phyloP scores from a whole-genome alignment of 108 stramenopile species.

The Cylindrotheca fusiformis region DNA sequence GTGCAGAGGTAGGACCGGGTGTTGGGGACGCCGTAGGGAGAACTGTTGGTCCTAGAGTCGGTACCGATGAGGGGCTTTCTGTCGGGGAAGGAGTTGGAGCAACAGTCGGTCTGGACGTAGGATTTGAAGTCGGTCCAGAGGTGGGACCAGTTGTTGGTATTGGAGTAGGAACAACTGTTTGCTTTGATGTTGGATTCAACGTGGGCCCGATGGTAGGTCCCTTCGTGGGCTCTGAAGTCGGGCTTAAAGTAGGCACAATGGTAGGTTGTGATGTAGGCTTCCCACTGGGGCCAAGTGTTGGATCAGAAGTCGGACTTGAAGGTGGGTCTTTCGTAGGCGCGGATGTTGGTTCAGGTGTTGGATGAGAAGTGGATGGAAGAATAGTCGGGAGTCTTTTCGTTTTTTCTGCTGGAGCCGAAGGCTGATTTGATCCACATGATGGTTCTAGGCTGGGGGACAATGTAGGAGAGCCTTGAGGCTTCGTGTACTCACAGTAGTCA shows the following conservation, averaged over 20 bases:
- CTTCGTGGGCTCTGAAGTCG: neutral
- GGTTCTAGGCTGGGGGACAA: no score
- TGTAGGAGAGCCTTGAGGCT: no score
- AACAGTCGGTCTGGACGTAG: no score
- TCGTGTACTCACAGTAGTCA: neutral
- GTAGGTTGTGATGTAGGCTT: neutral
- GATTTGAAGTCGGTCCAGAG: slow-evolving; percentile 1
- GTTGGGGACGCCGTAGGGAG: no score
- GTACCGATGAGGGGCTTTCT: neutral
- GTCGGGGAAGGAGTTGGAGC: no score
- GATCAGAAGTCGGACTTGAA: neutral
- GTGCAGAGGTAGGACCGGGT: no score
- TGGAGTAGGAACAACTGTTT: neutral
- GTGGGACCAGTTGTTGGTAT: neutral
- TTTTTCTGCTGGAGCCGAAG: neutral
- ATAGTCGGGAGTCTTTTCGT: neutral
- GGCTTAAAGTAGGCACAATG: neutral
- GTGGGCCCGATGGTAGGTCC: slow-evolving; percentile 10
- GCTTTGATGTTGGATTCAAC: neutral
- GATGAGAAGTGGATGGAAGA: neutral
- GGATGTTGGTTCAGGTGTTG: neutral
- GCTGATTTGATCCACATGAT: neutral
- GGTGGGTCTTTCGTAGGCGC: neutral
- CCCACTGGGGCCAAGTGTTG: neutral
- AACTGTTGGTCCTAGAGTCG: no score